Base-by-base conservation (phyloP, 495 filamentous ascomycete species). In the Evansstolkia leycettana region DNA sequence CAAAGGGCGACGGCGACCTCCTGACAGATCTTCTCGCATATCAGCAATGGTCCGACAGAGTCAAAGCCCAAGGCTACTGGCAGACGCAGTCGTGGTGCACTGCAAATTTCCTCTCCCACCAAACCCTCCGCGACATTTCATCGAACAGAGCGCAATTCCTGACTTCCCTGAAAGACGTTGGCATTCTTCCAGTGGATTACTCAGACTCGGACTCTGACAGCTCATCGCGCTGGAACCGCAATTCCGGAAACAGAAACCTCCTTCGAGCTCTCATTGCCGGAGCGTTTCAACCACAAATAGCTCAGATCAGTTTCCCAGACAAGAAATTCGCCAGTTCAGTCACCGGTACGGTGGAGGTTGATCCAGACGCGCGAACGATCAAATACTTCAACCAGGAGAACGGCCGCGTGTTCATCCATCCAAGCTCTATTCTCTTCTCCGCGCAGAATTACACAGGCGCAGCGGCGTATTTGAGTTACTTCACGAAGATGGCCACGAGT, bases 391-490 rank as follows among this genome's bases (percentile, higher is more conserved):
- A 80, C 37, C 77, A 85, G 51, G 82, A 92, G 28, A 82, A 77
- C 37, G 83, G 82, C 0, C 72, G 90, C 28, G 84, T 96, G 23
- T 98, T 96, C 57, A 76, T 96, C 14, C 87, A 96, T 49, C 89
- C 92, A 0, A 72, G 72, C 41, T 90, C 82, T 13, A 87, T 82
- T 6, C 63, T 96, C 28, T 95, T 95, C 55, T 79, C 74, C 29
- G 78, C 74, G 5, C 83, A 92, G 46, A 62, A 59, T 0, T 94
- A 89, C 43, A 64, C 77, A 1, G 74, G 76, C 10, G 66, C 72
- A 17, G 70, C 75, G 8, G 64, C 67, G 8, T 96, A 84, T 52
- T 44, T 98, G 48, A 77, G 72, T 32, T 96, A 90, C 48, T 94
- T 92, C 53, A 80, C 71, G 17, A 92, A 92, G 60, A 87, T 94